Evolutionary conservation across 2,329 filamentous ascomycete species (phyloP).

Genomic region (Fusarium nanum): DNA sequence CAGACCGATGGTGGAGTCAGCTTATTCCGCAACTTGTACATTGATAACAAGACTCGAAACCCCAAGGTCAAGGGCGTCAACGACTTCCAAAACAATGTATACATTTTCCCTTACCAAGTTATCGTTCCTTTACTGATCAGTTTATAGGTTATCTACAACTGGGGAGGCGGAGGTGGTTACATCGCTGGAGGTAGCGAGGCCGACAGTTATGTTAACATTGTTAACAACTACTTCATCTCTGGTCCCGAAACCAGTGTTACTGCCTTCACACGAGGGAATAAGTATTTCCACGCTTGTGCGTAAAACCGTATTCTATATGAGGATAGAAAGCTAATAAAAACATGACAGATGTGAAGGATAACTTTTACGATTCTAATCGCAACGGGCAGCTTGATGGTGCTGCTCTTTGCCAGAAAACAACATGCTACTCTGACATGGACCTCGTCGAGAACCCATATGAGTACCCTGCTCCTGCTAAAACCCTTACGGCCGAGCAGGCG

Average conservation of each 20-base stretch:
- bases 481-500: conserved; percentile 55
- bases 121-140: conserved; percentile 3
- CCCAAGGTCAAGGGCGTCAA: conserved; percentile 68
- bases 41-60: conserved; percentile 68
- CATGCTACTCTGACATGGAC: conserved; percentile 61
- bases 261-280: conserved; percentile 67
- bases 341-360: conserved; percentile 57
- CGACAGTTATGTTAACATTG: conserved; percentile 62
- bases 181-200: conserved; percentile 64
- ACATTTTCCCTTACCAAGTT: background rate
- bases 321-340: background rate
- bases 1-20: conserved; percentile 62
- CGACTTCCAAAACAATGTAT: conserved; percentile 60
- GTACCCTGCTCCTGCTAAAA: conserved; percentile 56
- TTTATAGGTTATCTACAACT: conserved; percentile 64
- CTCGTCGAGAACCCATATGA: conserved; percentile 54
- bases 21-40: conserved; percentile 66
- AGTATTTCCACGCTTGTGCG: conserved; percentile 62
- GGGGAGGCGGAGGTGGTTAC: conserved; percentile 65
- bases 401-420: conserved; percentile 55
- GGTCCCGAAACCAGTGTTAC: conserved; percentile 62
- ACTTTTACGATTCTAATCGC: conserved; percentile 63
- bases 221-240: conserved; percentile 68
- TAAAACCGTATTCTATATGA: accelerated
- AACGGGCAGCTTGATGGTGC: conserved; percentile 62